Evolutionary conservation across 176 grass and related monocot genomes (phyloP).

Genomic region (Triticum turgidum): DNA sequence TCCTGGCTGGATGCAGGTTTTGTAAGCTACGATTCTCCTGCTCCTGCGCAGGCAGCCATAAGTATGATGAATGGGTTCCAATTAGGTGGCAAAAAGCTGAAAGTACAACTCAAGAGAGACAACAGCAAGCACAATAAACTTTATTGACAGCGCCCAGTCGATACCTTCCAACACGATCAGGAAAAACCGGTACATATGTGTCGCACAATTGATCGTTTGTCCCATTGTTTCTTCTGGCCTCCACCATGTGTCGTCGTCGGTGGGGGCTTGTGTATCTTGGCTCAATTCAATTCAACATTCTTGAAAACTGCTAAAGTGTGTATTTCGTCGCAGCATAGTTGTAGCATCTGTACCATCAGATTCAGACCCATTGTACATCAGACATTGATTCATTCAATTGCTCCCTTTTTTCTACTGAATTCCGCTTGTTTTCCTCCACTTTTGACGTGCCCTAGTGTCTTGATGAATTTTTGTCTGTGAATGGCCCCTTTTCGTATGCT

Average conservation of each 20-base stretch:
- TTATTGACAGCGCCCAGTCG: conserved; percentile 37
- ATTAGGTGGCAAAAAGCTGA: conserved; percentile 96
- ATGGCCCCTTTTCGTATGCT: not conserved
- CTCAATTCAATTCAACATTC: conserved; percentile 51
- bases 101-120: conserved; percentile 99
- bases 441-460: not conserved
- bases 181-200: conserved; percentile 56
- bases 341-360: conserved; percentile 54
- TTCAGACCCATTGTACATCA: conserved; percentile 57
- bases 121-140: conserved; percentile 86
- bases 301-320: conserved; percentile 51
- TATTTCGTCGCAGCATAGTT: conserved; percentile 57
- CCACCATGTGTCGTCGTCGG: conserved; percentile 9
- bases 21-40: conserved; percentile 88
- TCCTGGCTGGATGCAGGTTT: conserved; percentile 59
- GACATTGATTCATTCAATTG: conserved; percentile 82
- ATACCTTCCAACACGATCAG: conserved; percentile 19
- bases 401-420: conserved; percentile 21
- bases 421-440: not conserved
- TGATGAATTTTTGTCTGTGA: not conserved
- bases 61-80: conserved; percentile 83
- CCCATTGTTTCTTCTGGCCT: conserved; percentile 46
- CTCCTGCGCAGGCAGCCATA: conserved; percentile 75
- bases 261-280: conserved; percentile 56
- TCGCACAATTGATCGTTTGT: conserved; percentile 52